Percentiles rank a stretch among this genome's conserved stretches.
Conservation (phyloP, 2,329 filamentous ascomycete genomes). For the Apiospora hydei region DNA sequence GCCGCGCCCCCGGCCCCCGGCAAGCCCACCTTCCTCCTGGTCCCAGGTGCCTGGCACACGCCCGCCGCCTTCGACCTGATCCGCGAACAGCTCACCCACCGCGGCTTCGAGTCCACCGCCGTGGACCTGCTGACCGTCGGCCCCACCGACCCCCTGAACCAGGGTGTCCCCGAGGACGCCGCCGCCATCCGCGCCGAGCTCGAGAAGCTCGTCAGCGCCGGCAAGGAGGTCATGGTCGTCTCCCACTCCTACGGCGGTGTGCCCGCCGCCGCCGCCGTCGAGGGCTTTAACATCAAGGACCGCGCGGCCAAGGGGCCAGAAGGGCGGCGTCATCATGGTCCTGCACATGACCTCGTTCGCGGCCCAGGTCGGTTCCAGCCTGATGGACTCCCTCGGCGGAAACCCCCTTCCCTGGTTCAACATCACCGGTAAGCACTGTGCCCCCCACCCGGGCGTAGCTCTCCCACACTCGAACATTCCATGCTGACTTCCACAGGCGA, state of each 20-base stretch:
- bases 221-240: slow-evolving; percentile 27
- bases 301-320: slow-evolving; percentile 27
- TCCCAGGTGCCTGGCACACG: slow-evolving; percentile 27
- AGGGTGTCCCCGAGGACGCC: slow-evolving; percentile 21
- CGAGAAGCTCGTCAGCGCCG: slow-evolving; percentile 24
- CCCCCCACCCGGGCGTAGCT: not conserved
- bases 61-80: slow-evolving; percentile 26
- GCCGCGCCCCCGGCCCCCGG: not conserved
- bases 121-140: slow-evolving; percentile 25
- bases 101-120: slow-evolving; percentile 27
- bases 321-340: slow-evolving; percentile 16
- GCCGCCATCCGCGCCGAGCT: slow-evolving; percentile 5
- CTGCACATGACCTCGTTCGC: slow-evolving; percentile 30
- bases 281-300: slow-evolving; percentile 28
- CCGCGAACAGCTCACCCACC: slow-evolving; percentile 23
- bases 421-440: not conserved
- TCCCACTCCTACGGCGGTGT: slow-evolving; percentile 28
- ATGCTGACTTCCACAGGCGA: slow-evolving; percentile 15
- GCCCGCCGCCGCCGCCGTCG: slow-evolving; percentile 1
- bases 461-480: not conserved
- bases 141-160: slow-evolving; percentile 21
- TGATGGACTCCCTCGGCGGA: slow-evolving; percentile 14
- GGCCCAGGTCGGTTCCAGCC: slow-evolving; percentile 17
- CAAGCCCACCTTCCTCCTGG: slow-evolving; percentile 5
- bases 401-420: slow-evolving; percentile 23